A percentile compares a stretch with the other conserved stretches of the same genome.
Conservation (phyloP, 192 early-diverging fungal genomes). For the Rhizophagus sp. region DNA sequence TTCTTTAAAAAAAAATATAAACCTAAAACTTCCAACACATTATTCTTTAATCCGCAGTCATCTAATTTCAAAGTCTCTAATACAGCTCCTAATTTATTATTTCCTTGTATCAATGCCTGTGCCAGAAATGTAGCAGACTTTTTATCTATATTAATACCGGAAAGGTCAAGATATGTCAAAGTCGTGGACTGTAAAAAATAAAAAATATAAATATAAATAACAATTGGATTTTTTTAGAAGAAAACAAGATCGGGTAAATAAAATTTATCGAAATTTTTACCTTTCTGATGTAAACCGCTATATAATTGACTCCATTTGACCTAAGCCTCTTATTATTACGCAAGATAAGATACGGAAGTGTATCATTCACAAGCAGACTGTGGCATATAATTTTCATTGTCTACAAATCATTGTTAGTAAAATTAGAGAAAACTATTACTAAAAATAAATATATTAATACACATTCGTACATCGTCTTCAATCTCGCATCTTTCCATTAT, state of each 20-base stretch:
- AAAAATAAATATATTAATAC: neutral
- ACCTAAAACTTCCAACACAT: slow-evolving; percentile 42
- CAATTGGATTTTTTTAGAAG: neutral
- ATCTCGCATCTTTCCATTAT: slow-evolving; percentile 68
- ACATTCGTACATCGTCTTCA: slow-evolving; percentile 63
- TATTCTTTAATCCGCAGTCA: slow-evolving; percentile 42
- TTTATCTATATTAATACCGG: slow-evolving; percentile 69
- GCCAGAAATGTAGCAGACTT: slow-evolving; percentile 66
- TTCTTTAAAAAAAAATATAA: neutral
- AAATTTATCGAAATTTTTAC: slow-evolving; percentile 31
- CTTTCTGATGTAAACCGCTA: slow-evolving; percentile 72
- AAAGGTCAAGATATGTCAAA: slow-evolving; percentile 69
- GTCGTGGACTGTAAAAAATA: slow-evolving; percentile 50
- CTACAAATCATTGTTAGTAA: slow-evolving; percentile 34
- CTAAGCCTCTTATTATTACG: slow-evolving; percentile 69
- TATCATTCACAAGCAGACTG: slow-evolving; percentile 69
- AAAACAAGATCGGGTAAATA: neutral
- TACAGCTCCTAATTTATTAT: slow-evolving; percentile 41
- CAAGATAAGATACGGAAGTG: slow-evolving; percentile 63
- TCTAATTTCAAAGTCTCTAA: slow-evolving; percentile 46
- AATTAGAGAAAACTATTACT: neutral
- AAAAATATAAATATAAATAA: neutral
- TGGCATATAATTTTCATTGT: slow-evolving; percentile 66
- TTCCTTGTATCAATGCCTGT: slow-evolving; percentile 55
- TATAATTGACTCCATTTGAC: slow-evolving; percentile 73